Evolutionary conservation across 225 moss, liverwort and hornwort species (phyloP), one percentile per base, ranked within the genome.

Genomic region (Antitrichia curtipendula): DNA sequence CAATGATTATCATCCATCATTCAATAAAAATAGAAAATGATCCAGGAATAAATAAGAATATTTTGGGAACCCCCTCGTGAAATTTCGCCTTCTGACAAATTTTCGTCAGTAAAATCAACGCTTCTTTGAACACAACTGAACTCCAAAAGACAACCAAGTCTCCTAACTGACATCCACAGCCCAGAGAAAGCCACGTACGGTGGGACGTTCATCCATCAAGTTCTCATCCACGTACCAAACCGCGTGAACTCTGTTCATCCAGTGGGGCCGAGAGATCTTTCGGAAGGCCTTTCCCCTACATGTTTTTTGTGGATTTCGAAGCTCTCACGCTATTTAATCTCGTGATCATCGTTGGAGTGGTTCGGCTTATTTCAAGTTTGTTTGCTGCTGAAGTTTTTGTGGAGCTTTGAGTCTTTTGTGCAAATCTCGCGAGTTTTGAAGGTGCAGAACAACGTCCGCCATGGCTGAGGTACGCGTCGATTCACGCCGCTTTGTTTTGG

Each of bases 401-500:
- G 83, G 62, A 74, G 75, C 32, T 83, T 56, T n/a, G 21, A 60
- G 36, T 29, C 29, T 9, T 23, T 45, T 28, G 64, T 70, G 57
- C 7, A 60, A 71, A 83, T 86, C 38, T 66, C 68, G 56, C n/a
- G 66, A 69, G 71, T 63, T 69, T 68, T 9, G 15, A 43, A 84
- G 89, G 81, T 75, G 80, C 89, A 25, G 57, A 89, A 64, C 76
- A 72, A 43, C 82, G 71, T 73, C 80, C 90, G 87, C 90, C 59
- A 92, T 92, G 92, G 87, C 90, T 85, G 92, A 92, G 90, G 92
- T 92, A 71, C 29, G 76, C 81, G 22, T 57, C 76, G 47, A 68
- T 69, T 73, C 86, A 34, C 50, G n/a, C 56, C 65, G 59, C 59
- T 65, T 66, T 58, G 72, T 18, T 75, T 50, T 41, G 58, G 16